phyloP scores from a whole-genome alignment of 176 grass and related monocot genomes.

The Saccharum spontaneum region DNA sequence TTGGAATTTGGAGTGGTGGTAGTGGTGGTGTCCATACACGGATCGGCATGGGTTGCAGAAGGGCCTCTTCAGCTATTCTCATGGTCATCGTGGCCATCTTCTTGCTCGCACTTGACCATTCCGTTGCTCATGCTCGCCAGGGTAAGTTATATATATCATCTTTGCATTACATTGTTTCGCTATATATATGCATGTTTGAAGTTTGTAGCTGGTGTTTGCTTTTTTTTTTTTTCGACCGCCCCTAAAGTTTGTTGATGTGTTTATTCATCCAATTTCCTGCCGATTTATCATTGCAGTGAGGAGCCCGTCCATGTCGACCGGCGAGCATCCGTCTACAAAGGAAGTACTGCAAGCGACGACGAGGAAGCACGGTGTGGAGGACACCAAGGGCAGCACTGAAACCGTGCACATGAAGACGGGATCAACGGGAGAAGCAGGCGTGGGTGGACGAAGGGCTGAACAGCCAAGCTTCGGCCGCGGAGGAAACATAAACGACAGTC shows the following conservation, averaged over 20 bases:
- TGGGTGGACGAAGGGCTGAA: neutral
- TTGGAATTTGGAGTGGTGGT: neutral
- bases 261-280: neutral
- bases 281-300: slow-evolving; percentile 20
- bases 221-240: neutral
- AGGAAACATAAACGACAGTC: neutral
- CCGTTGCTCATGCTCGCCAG: slow-evolving; percentile 26
- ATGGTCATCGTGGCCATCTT: slow-evolving; percentile 19
- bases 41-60: slow-evolving; percentile 37
- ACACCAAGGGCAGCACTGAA: neutral
- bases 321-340: neutral
- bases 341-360: neutral
- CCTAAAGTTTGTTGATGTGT: neutral
- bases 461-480: neutral
- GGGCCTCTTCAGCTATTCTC: neutral
- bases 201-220: neutral
- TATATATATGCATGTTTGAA: neutral
- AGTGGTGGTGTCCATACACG: neutral
- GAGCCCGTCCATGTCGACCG: neutral
- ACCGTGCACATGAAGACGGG: slow-evolving; percentile 7
- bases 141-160: neutral
- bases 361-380: slow-evolving; percentile 6
- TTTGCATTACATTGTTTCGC: neutral
- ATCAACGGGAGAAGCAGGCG: neutral
- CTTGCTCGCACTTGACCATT: slow-evolving; percentile 21